Conservation (phyloP, 495 filamentous ascomycete species). For the Annulohypoxylon bovei region DNA sequence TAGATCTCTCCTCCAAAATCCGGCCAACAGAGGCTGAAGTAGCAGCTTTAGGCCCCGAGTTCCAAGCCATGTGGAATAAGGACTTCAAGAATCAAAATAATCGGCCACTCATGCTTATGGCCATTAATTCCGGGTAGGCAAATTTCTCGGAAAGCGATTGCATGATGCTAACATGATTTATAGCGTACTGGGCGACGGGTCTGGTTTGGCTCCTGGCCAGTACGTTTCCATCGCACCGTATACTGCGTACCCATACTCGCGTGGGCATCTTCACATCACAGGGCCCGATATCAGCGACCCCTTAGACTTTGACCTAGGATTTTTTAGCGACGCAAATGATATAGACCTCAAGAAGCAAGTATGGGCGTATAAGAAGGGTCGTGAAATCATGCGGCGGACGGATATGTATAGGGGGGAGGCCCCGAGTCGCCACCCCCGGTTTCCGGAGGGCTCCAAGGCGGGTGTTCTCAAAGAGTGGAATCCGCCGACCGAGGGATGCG, state of each 20-base stretch:
- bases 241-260: conserved; percentile 64
- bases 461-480: conserved; percentile 47
- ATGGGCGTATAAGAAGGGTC: conserved; percentile 64
- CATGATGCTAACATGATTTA: not conserved
- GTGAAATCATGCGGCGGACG: conserved; percentile 66
- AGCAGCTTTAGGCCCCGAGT: conserved; percentile 51
- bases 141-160: not conserved
- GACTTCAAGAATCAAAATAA: conserved; percentile 55
- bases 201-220: conserved; percentile 47
- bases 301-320: conserved; percentile 55
- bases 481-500: not conserved
- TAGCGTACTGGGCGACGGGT: conserved; percentile 42
- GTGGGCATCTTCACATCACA: conserved; percentile 66
- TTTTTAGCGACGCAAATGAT: conserved; percentile 54
- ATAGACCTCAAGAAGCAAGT: conserved; percentile 56
- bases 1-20: conserved; percentile 58
- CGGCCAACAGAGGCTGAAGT: conserved; percentile 55
- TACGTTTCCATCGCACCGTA: conserved; percentile 51
- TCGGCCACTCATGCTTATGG: conserved; percentile 53
- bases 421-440: conserved; percentile 59
- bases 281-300: conserved; percentile 46
- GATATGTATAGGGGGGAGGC: conserved; percentile 64
- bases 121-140: conserved; percentile 41
- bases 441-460: conserved; percentile 57
- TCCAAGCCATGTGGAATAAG: conserved; percentile 55